Evolutionary conservation across 1,284 basidiomycete genomes (phyloP), one percentile per base, ranked within the genome.

Genomic region (Fomes fomentarius): DNA sequence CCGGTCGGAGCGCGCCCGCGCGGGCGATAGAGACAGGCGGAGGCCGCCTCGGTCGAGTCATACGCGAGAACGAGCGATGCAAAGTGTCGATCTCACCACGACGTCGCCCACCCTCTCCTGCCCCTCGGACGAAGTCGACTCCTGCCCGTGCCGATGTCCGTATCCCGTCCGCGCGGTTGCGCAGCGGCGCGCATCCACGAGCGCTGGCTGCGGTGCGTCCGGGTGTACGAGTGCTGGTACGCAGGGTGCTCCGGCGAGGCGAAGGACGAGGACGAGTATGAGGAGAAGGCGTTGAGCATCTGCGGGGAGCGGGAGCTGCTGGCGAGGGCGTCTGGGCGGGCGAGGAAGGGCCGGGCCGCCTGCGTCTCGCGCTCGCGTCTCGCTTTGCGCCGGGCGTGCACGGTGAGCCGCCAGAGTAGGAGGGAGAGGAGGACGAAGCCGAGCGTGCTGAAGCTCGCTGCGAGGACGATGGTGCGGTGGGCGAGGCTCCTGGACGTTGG

Each of bases 281-380:
- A 25, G 4, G 35, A 19, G 35, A 19, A 7, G n/a, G 10, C 17
- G 35, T 4, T 19, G 35, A 10, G 35, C 35, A 19, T 9, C 10
- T n/a, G 21, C 8, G 21, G 3, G 38, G 11, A 12, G 21, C 12
- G 21, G 21, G 38, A 12, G 28, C 28, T 10, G 22, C n/a, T 15
- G 15, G 22, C 11, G 21, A 40, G 21, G 8, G 35, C 26, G 26
- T 48, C 35, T 15, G 42, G 34, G 17, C 45, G 52, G 9, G 56
- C 48, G 17, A 48, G 40, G 52, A 61, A 61, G 3, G 58, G 58
- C 12, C 58, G 49, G 1, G 58, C 30, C 21, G 44, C 35, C 40
- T 44, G 15, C 8, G n/a, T 31, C 26, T 61, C 58, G 15, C 37
- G 19, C 4, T 33, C 35, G 28, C 17, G 40, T 11, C 9, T 21